Evolutionary conservation across 257 asterid species (phyloP), one percentile per base, ranked within the genome.

Genomic region (Parsonsia alboflavescens): DNA sequence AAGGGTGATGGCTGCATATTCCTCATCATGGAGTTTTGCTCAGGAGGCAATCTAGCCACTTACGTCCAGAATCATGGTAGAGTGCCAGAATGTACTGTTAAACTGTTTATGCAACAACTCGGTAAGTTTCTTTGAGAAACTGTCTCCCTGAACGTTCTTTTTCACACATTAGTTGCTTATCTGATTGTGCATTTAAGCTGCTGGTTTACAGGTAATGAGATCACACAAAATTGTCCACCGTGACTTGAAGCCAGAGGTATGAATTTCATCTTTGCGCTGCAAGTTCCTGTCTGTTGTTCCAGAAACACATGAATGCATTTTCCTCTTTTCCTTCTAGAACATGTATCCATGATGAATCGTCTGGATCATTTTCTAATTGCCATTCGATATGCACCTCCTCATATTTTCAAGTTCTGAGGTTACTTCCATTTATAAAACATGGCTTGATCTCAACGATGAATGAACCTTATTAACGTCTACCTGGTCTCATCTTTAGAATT

Each of bases 211-310:
- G 79, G 84, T 85, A 67, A 65, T 88, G 69, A 80, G 78, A 41
- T 78, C 71, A 12, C 83, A 82, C 50, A 79, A 67, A 68, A 77
- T 87, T 33, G 74, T 87, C 68, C 88, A 84, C 58, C 87, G 86
- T 33, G 90, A 85, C 77, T 80, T 88, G 85, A 88, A 88, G 79
- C 88, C 90, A 26, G 86, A 85, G 88, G 92, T 88, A 28, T 64
- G 71, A 44, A 53, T 68, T 80, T 68, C 70, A 26, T 71, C 50
- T 69, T 46, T 57, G 11, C 26, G 67, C 24, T 33, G 50, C 58
- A 19, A 6, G n/a, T 15, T 73, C 21, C 68, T 53, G 17, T 6
- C 68, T 59, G 26, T 7, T 73, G 67, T 36, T 19, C 54, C 28
- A 44, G 57, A 13, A 57, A 53, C 16, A 36, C 8, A 63, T 36